These are phyloP conservation scores for Stephania japonica DNA, from an alignment of 164 flowering plant species.

Conservation along the genomic window DNA sequence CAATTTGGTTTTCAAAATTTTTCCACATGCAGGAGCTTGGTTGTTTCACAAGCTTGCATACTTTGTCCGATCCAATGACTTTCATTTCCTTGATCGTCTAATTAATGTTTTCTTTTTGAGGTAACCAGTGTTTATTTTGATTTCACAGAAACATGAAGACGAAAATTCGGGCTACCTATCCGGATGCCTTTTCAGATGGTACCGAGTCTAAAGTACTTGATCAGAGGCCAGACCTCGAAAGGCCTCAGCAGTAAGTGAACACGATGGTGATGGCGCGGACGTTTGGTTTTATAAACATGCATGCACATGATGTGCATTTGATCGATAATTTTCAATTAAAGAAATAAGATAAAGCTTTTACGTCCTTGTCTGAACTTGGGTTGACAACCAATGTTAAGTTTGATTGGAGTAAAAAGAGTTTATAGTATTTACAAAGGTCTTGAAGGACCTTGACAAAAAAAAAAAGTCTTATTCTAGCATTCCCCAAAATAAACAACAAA, in stretches of 20 bases:
- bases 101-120: neutral
- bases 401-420: too few relatives aligned
- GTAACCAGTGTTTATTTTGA: neutral
- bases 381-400: too few relatives aligned
- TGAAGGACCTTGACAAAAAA: too few relatives aligned
- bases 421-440: too few relatives aligned
- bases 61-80: neutral
- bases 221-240: constrained; percentile 76
- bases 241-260: constrained; percentile 31
- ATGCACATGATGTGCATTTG: too few relatives aligned
- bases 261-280: neutral
- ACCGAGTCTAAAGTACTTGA: constrained; percentile 44
- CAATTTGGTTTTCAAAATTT: neutral
- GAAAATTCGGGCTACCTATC: constrained; percentile 63
- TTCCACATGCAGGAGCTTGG: neutral
- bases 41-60: neutral
- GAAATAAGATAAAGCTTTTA: too few relatives aligned
- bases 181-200: constrained; percentile 82
- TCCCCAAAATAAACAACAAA: too few relatives aligned
- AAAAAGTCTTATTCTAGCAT: too few relatives aligned
- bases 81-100: neutral
- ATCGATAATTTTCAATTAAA: too few relatives aligned
- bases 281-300: too few relatives aligned
- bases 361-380: too few relatives aligned
- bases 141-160: constrained; percentile 64